These are phyloP conservation scores for Aspergillus udagawae DNA, from an alignment of 2,329 filamentous ascomycete species.

Conservation along the genomic window DNA sequence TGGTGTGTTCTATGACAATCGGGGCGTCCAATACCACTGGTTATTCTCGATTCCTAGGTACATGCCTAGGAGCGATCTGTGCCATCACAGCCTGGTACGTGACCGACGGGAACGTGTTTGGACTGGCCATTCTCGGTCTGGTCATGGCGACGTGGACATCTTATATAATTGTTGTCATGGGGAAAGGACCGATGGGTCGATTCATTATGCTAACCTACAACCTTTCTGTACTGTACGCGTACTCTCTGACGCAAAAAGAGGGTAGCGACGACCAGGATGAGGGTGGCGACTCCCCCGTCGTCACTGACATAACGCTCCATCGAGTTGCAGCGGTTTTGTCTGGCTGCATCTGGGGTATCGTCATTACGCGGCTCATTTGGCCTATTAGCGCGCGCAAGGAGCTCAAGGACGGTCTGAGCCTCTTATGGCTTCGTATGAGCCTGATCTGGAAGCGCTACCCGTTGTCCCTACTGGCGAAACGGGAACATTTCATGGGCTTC, in stretches of 20 bases:
- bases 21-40: slow-evolving; percentile 94
- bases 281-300: slow-evolving; percentile 76
- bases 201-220: slow-evolving; percentile 97
- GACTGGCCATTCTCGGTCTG: slow-evolving; percentile 78
- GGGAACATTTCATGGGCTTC: slow-evolving; percentile 59
- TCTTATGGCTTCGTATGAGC: slow-evolving; percentile 93
- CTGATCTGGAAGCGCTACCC: slow-evolving; percentile 95
- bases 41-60: slow-evolving; percentile 79
- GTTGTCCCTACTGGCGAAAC: slow-evolving; percentile 66
- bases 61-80: slow-evolving; percentile 71
- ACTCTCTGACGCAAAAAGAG: slow-evolving; percentile 77
- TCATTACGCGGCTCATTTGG: slow-evolving; percentile 87
- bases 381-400: slow-evolving; percentile 86
- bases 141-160: slow-evolving; percentile 78
- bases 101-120: slow-evolving; percentile 67
- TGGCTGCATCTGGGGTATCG: slow-evolving; percentile 86
- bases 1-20: slow-evolving; percentile 96
- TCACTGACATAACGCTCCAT: slow-evolving; percentile 82
- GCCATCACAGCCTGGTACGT: slow-evolving; percentile 76
- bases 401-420: slow-evolving; percentile 80
- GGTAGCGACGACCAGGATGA: slow-evolving; percentile 80
- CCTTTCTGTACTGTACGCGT: slow-evolving; percentile 88
- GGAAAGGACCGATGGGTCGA: slow-evolving; percentile 83
- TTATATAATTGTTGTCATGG: slow-evolving; percentile 79
- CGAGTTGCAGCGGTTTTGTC: slow-evolving; percentile 80